Evolutionary conservation across 805 yeast species (phyloP).

Genomic region (Candida odintsovae): DNA sequence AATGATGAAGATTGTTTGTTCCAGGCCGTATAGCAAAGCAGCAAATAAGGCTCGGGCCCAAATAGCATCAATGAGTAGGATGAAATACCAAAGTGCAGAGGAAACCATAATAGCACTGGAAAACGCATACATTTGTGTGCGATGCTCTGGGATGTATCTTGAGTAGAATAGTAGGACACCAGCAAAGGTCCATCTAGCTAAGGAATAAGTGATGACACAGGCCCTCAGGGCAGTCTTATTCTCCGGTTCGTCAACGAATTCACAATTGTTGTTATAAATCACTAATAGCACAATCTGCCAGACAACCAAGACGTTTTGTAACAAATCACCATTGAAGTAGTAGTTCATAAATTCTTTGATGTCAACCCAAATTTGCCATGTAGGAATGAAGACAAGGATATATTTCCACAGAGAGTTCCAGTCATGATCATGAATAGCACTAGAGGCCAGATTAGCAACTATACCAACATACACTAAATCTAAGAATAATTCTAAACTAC

Average conservation of each 20-base stretch:
- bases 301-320: conserved; percentile 45
- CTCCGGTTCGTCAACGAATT: conserved; percentile 30
- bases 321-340: conserved; percentile 53
- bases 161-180: conserved; percentile 31
- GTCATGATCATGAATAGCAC: conserved; percentile 43
- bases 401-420: conserved; percentile 44
- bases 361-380: conserved; percentile 65
- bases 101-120: conserved; percentile 28
- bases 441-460: conserved; percentile 51
- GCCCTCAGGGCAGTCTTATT: conserved; percentile 31
- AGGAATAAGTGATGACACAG: conserved; percentile 33
- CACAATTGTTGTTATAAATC: conserved; percentile 45
- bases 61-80: conserved; percentile 39
- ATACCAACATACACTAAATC: conserved; percentile 63
- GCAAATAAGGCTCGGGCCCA: conserved; percentile 42
- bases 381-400: conserved; percentile 45
- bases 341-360: conserved; percentile 59
- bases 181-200: conserved; percentile 33
- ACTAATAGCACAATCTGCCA: conserved; percentile 49
- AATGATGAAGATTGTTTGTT: conserved; percentile 31
- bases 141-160: conserved; percentile 40
- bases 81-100: conserved; percentile 42
- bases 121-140: conserved; percentile 43
- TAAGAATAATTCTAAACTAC: conserved; percentile 50
- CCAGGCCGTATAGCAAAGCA: conserved; percentile 34